phyloP scores from a whole-genome alignment of 305 asterid genomes.

The Solanum hybrid region DNA sequence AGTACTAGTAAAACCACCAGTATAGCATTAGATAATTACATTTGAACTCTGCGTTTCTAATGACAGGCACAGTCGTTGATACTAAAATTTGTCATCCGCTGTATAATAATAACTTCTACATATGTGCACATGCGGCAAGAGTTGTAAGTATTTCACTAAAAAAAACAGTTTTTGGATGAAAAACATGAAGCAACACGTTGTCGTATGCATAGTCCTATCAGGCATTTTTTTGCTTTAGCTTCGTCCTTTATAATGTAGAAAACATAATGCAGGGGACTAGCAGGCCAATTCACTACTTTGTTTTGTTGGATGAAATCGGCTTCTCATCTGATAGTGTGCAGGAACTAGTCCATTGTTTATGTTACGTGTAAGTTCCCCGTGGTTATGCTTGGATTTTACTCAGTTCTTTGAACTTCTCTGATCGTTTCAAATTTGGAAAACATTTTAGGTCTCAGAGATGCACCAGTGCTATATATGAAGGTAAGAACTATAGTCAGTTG shows the following conservation, averaged over 20 bases:
- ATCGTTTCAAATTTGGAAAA: not conserved
- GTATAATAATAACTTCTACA: slow-evolving; percentile 28
- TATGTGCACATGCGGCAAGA: slow-evolving; percentile 36
- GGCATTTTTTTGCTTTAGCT: not conserved
- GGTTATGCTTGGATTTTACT: not conserved
- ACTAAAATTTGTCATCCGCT: slow-evolving; percentile 35
- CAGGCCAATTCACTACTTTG: slow-evolving; percentile 35
- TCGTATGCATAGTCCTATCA: not conserved
- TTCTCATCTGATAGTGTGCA: slow-evolving; percentile 35
- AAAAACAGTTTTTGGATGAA: not conserved
- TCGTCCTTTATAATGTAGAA: not conserved
- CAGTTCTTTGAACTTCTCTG: not conserved
- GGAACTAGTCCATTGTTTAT: slow-evolving; percentile 33
- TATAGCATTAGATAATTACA: not conserved
- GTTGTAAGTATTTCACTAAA: not conserved
- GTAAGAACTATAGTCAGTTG: slow-evolving; percentile 8
- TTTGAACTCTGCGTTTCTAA: not conserved
- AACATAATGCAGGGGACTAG: slow-evolving; percentile 28
- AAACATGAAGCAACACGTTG: not conserved
- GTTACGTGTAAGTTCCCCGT: slow-evolving; percentile 24
- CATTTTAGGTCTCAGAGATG: slow-evolving; percentile 37
- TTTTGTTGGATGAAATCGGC: slow-evolving; percentile 32
- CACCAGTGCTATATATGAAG: slow-evolving; percentile 40
- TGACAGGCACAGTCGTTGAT: slow-evolving; percentile 41
- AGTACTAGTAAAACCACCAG: not conserved